phyloP scores from a whole-genome alignment of 805 yeast genomes.

The Ogataea zsoltii region DNA sequence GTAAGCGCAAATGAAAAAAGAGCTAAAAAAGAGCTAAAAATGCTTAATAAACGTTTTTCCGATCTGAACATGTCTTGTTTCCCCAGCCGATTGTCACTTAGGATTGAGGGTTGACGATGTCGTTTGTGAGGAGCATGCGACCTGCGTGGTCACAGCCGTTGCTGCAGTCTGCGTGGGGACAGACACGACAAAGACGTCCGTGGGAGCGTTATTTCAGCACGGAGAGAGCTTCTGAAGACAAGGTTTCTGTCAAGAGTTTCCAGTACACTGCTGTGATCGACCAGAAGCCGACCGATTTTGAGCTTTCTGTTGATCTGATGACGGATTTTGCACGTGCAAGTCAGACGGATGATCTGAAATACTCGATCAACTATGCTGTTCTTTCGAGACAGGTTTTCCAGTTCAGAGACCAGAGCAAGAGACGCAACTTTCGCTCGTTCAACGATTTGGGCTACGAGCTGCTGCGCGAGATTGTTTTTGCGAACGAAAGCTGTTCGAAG shows the following conservation, averaged over 20 bases:
- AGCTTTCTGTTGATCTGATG: slow-evolving; percentile 50
- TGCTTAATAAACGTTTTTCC: no score
- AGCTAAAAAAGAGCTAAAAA: no score
- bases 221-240: slow-evolving; percentile 28
- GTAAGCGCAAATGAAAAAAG: no score
- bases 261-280: slow-evolving; percentile 16
- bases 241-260: slow-evolving; percentile 55
- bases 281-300: slow-evolving; percentile 11
- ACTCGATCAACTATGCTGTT: slow-evolving; percentile 87
- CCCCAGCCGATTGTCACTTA: no score
- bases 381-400: slow-evolving; percentile 65
- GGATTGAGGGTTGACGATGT: no score
- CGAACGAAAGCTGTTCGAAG: slow-evolving; percentile 17
- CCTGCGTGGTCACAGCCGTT: background rate
- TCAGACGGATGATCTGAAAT: slow-evolving; percentile 73
- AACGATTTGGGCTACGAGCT: slow-evolving; percentile 36
- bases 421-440: slow-evolving; percentile 42
- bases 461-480: slow-evolving; percentile 21
- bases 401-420: slow-evolving; percentile 45
- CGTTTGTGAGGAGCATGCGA: background rate
- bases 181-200: background rate
- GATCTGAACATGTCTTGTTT: background rate
- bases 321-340: slow-evolving; percentile 78
- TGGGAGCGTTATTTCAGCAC: background rate
- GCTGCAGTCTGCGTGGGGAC: background rate